Conservation (phyloP, 176 grass and related monocot species). For the Oryza nivara region DNA sequence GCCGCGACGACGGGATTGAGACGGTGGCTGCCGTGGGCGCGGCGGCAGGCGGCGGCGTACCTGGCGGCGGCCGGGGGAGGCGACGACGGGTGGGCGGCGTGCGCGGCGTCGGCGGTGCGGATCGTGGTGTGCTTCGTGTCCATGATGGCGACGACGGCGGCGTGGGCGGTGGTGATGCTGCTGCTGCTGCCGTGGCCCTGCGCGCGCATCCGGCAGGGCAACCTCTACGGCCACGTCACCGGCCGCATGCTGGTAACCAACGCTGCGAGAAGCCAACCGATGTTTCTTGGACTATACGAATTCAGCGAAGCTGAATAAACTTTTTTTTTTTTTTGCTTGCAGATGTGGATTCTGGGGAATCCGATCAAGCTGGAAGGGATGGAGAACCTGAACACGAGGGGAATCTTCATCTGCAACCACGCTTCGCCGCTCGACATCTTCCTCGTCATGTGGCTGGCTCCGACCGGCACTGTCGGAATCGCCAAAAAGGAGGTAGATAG, state of each 20-base stretch:
- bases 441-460: slow-evolving; percentile 60
- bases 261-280: no score
- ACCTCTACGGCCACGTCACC: not conserved
- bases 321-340: not conserved
- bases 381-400: slow-evolving; percentile 49
- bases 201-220: not conserved
- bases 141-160: not conserved
- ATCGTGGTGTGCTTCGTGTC: not conserved
- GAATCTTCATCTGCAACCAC: slow-evolving; percentile 68
- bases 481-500: slow-evolving; percentile 54
- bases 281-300: not conserved
- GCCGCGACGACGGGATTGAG: no score
- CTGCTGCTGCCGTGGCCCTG: not conserved
- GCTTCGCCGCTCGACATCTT: slow-evolving; percentile 53
- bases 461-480: slow-evolving; percentile 60
- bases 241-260: not conserved
- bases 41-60: not conserved
- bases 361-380: slow-evolving; percentile 60
- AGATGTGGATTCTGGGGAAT: slow-evolving; percentile 41
- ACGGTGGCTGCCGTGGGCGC: not conserved
- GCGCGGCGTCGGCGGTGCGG: not conserved
- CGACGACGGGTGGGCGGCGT: not conserved
- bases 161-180: not conserved
- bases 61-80: not conserved
- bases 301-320: not conserved